Evolutionary conservation across 2,329 filamentous ascomycete genomes (phyloP), one percentile per base, ranked within the genome.

Genomic region (Colletotrichum tropicale): DNA sequence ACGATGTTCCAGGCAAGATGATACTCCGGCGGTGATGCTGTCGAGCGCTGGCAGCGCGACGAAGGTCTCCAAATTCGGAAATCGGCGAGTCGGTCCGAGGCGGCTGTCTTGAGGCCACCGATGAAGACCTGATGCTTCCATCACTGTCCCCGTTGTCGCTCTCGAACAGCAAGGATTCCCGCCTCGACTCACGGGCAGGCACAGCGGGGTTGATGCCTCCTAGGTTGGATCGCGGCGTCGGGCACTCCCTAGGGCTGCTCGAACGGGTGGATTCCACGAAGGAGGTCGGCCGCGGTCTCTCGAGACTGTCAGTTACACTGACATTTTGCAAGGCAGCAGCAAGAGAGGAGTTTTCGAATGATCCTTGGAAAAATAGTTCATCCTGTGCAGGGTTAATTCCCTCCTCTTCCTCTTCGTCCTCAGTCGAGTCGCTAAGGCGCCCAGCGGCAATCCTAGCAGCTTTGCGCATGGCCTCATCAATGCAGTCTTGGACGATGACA

Each of bases 401-500:
- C 10, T 86, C 84, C 21, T 86, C 84, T 21, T 89, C 88, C 18
- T 91, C 91, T 65, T 92, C 91, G 8, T 90, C 90, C 61, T 91
- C 91, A 30, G 90, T 88, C 2, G 95, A 96, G 81, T 98, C 96
- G 78, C 94, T 96, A 18, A 98, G 86, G 68, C 96, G 92, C 13
- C 96, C 96, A 58, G 95, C 93, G 61, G 95, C 95, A 79, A 98
- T 96, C 66, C 93, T 93, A 71, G 95, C 94, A 69, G 97, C 96
- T 84, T 98, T 98, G 78, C 91, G 92, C 85, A 98, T 91, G 10
- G 97, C 97, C 77, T 95, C 96, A 76, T 98, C 94, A 68, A 99
- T 98, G 82, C 97, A 99, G 80, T 98, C 95, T 81, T 98, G 95
- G 4, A 99, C 96, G 74, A 98, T 89, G 30, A 98, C 91, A 32